These are phyloP conservation scores for Heterobasidion irregulare DNA, from an alignment of 1,284 basidiomycete genomes.

Conservation along the genomic window DNA sequence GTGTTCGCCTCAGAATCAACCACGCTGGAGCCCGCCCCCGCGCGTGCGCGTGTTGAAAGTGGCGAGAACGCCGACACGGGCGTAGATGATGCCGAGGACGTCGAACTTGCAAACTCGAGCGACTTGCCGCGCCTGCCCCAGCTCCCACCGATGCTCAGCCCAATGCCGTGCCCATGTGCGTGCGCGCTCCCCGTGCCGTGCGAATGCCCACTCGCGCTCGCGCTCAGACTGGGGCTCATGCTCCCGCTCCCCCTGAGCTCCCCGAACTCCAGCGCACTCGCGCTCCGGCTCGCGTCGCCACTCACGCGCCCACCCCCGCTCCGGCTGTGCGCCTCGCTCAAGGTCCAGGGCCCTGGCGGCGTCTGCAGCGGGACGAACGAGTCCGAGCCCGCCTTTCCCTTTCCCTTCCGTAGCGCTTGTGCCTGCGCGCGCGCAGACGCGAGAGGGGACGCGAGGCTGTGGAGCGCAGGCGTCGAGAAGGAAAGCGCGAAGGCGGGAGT, in stretches of 20 bases:
- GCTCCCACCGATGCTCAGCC: background rate
- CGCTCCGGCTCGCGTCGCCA: background rate
- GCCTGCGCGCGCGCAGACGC: background rate
- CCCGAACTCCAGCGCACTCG: background rate
- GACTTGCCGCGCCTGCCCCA: constrained; percentile 3
- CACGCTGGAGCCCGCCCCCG: too few species aligned
- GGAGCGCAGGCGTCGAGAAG: background rate
- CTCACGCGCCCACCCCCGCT: background rate
- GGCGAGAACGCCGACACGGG: background rate
- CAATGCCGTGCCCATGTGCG: background rate
- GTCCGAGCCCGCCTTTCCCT: background rate
- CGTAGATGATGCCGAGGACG: too few species aligned
- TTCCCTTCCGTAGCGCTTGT: background rate
- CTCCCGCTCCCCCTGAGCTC: background rate
- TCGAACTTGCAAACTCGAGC: constrained; percentile 1
- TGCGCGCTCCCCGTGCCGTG: background rate
- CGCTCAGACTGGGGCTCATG: background rate
- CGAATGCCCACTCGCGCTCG: background rate
- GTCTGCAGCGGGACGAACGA: background rate
- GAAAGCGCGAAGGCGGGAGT: background rate
- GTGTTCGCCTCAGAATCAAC: background rate
- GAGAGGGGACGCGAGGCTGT: background rate
- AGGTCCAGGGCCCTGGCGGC: background rate
- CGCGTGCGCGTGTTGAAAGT: background rate
- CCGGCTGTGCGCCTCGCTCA: background rate